Percentiles rank a stretch among this genome's conserved stretches.
Evolutionary conservation across 2,329 filamentous ascomycete species (phyloP).

Genomic region (Moelleriella libera): DNA sequence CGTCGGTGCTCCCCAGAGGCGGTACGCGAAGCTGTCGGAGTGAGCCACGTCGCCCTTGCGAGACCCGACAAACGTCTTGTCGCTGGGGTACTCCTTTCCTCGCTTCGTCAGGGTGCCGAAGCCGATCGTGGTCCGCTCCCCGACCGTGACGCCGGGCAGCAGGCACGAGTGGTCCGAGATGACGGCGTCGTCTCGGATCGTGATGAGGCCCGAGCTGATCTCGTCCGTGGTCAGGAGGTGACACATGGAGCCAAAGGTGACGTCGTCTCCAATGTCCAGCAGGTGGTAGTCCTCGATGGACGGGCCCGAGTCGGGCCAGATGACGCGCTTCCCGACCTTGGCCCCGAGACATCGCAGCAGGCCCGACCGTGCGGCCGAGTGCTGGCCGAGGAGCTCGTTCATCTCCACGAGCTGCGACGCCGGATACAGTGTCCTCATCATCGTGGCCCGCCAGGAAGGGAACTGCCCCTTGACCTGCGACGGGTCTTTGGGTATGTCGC

Average conservation of each 20-base stretch:
- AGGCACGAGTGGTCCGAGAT: slow-evolving; percentile 39
- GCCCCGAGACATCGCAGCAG: slow-evolving; percentile 33
- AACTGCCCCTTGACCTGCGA: slow-evolving; percentile 18
- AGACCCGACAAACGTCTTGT: slow-evolving; percentile 37
- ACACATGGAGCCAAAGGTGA: slow-evolving; percentile 41
- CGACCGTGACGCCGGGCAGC: slow-evolving; percentile 34
- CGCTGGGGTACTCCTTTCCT: slow-evolving; percentile 25
- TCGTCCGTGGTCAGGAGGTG: slow-evolving; percentile 39
- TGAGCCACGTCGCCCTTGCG: slow-evolving; percentile 29
- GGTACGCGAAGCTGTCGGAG: slow-evolving; percentile 13
- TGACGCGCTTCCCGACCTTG: slow-evolving; percentile 35
- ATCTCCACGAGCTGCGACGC: slow-evolving; percentile 27
- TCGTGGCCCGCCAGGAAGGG: slow-evolving; percentile 26
- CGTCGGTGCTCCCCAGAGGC: slow-evolving; percentile 14
- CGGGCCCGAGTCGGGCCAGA: slow-evolving; percentile 44
- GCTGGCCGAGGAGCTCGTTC: slow-evolving; percentile 35
- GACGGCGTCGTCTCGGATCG: slow-evolving; percentile 34
- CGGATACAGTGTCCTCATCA: slow-evolving; percentile 30
- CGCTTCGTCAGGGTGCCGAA: slow-evolving; percentile 36
- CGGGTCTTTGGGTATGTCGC: slow-evolving; percentile 18
- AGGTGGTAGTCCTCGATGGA: slow-evolving; percentile 38
- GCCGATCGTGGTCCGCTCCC: slow-evolving; percentile 33
- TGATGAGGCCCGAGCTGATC: slow-evolving; percentile 29
- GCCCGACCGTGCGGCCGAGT: slow-evolving; percentile 39
- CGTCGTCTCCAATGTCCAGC: slow-evolving; percentile 39